Percentiles rank a stretch among this genome's conserved stretches.
phyloP scores from a whole-genome alignment of 305 asterid genomes.

The Fraxinus angustifolia region DNA sequence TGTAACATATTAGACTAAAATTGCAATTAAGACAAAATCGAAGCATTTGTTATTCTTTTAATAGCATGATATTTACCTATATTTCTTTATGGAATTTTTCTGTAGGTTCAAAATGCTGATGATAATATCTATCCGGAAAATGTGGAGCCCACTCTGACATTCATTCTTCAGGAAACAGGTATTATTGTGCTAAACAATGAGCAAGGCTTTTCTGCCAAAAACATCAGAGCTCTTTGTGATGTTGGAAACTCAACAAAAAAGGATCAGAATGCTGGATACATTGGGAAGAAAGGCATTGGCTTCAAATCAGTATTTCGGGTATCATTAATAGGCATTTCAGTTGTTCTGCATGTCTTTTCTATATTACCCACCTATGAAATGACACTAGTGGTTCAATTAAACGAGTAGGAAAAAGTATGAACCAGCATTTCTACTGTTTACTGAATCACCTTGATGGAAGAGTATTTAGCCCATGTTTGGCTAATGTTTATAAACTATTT shows the following conservation, averaged over 20 bases:
- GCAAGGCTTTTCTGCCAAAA: slow-evolving; percentile 69
- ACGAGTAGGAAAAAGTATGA: not conserved
- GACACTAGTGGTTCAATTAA: not conserved
- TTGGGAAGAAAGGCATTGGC: slow-evolving; percentile 99
- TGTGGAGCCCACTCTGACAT: slow-evolving; percentile 81
- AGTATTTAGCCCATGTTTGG: not conserved
- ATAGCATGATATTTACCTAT: not conserved
- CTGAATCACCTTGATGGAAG: not conserved
- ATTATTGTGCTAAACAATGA: slow-evolving; percentile 80
- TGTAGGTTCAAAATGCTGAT: slow-evolving; percentile 97
- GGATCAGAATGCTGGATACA: slow-evolving; percentile 68
- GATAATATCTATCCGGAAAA: slow-evolving; percentile 68
- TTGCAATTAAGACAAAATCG: not conserved
- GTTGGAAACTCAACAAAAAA: slow-evolving; percentile 92
- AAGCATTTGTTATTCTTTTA: not conserved
- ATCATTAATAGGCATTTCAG: slow-evolving; percentile 20
- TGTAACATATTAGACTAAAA: not conserved
- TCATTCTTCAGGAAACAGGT: slow-evolving; percentile 74
- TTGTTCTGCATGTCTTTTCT: slow-evolving; percentile 6
- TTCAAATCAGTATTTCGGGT: slow-evolving; percentile 98
- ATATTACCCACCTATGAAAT: slow-evolving; percentile 16
- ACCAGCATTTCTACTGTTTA: not conserved
- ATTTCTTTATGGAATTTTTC: slow-evolving; percentile 26
- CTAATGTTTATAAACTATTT: not conserved
- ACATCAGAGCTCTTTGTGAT: slow-evolving; percentile 90